Base-by-base conservation (phyloP, 352 stramenopile genomes). In the Pythium brassicae region DNA sequence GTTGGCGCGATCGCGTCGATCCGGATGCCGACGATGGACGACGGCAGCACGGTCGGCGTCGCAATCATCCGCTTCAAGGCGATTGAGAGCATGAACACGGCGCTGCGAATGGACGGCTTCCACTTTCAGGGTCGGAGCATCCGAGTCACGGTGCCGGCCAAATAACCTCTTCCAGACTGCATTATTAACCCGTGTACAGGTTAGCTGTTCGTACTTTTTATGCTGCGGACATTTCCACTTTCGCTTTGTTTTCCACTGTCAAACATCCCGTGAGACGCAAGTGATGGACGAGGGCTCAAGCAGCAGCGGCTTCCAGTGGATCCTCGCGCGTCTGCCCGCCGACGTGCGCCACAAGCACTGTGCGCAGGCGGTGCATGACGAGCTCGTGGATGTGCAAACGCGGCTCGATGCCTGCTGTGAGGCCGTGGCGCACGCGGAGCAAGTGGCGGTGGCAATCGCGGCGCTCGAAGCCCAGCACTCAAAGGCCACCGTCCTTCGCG, bases 71-170 rank as follows among this genome's bases (percentile, higher is more conserved):
- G 68, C 9, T 89, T 89, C 61, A 65, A 62, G 3, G 52, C 68
- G 14, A 55, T 72, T n/a, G 74, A 85, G 20, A 69, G 74, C 25
- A 76, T 83, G 63, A 68, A 63, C 50, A 67, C 71, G 4, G 78
- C 78, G 29, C 54, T 89, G 62, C 66, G 66, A 29, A 86, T 89
- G 79, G 70, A 87, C 45, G 72, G 76, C 22, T 87, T 85, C 57
- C 76, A 78, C 19, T 87, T 86, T 46, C 74, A 86, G 50, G 72
- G 76, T 72, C 82, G 84, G 59, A 72, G 70, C 52, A 87, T 89
- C 56, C 74, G 67, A 27, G 74, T 89, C 20, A 65, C 59, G 12
- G 53, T 86, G 37, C 47, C 55, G 22, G 34, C 45, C 34, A 60
- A 54, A 35, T 48, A 55, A n/a, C n/a, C n/a, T n/a, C n/a, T n/a